Evolutionary conservation across 305 asterid species (phyloP).

Genomic region (Fraxinus xanthoxyloides): DNA sequence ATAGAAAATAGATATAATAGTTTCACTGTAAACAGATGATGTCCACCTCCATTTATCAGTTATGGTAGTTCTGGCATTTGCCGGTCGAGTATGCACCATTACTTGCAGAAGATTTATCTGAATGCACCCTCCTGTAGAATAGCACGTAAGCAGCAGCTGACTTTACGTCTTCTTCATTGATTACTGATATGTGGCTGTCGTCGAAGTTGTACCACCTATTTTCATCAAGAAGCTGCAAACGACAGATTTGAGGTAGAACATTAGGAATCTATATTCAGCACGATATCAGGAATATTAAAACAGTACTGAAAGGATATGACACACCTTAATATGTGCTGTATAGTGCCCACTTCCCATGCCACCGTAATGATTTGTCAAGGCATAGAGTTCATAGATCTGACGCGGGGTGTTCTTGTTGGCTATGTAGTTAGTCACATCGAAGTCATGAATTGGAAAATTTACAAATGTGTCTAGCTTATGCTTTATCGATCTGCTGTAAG

Average conservation of each 20-base stretch:
- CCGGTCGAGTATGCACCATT: slow-evolving; percentile 51
- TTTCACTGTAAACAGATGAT: slow-evolving; percentile 32
- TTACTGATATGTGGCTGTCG: slow-evolving; percentile 79
- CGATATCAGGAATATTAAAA: neutral
- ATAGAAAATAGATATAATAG: slow-evolving; percentile 9
- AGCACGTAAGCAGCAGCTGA: slow-evolving; percentile 92
- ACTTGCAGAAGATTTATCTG: slow-evolving; percentile 54
- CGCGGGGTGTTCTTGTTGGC: slow-evolving; percentile 78
- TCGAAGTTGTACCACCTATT: slow-evolving; percentile 96
- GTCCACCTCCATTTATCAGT: slow-evolving; percentile 22
- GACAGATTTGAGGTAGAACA: neutral
- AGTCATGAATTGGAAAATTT: slow-evolving; percentile 90
- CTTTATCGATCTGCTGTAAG: slow-evolving; percentile 93
- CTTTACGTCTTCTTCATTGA: slow-evolving; percentile 91
- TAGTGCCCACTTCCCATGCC: slow-evolving; percentile 99
- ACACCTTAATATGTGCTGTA: slow-evolving; percentile 89
- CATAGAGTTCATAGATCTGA: slow-evolving; percentile 92
- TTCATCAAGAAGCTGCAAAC: slow-evolving; percentile 84
- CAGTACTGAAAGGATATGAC: slow-evolving; percentile 1
- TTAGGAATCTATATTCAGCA: neutral
- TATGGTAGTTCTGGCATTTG: slow-evolving; percentile 35
- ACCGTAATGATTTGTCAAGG: slow-evolving; percentile 91
- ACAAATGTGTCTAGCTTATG: slow-evolving; percentile 95
- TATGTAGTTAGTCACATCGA: slow-evolving; percentile 83
- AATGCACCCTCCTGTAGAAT: slow-evolving; percentile 79